Evolutionary conservation across 345 rosid species (phyloP).

Genomic region (Lepidium didymum): DNA sequence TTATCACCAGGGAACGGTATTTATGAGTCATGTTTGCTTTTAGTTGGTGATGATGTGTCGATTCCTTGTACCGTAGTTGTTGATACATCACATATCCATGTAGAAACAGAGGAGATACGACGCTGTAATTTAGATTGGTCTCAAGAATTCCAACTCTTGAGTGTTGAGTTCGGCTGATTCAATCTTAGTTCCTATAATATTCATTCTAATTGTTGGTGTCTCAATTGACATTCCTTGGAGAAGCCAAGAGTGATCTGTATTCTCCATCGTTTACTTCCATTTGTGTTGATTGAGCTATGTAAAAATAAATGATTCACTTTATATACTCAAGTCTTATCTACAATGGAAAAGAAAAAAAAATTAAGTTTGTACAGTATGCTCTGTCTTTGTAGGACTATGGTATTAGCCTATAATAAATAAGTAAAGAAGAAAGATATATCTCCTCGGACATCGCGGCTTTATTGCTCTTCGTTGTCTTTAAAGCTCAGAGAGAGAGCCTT

Average conservation of each 20-base stretch:
- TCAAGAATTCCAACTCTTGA: constrained; percentile 41
- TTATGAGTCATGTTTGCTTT: constrained; percentile 46
- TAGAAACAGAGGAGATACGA: constrained; percentile 42
- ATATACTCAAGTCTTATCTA: neutral
- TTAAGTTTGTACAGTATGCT: constrained; percentile 17
- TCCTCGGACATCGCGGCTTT: neutral
- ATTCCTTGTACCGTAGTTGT: constrained; percentile 59
- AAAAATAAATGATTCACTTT: neutral
- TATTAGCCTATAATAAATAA: neutral
- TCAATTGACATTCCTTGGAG: neutral
- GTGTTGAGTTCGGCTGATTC: constrained; percentile 57
- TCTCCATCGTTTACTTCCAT: neutral
- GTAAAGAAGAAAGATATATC: constrained; percentile 9
- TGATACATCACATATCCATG: constrained; percentile 45
- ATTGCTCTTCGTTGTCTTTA: constrained; percentile 14
- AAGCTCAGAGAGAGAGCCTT: constrained; percentile 30
- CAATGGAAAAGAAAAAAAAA: neutral
- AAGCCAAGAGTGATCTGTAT: neutral
- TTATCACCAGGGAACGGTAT: constrained; percentile 68
- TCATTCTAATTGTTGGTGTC: neutral
- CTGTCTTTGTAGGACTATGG: constrained; percentile 13
- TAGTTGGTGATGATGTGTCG: constrained; percentile 32
- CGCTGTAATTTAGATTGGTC: constrained; percentile 28
- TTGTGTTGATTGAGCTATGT: neutral
- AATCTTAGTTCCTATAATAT: neutral